These are phyloP conservation scores for Colletotrichum sidae DNA, from an alignment of 2,329 filamentous ascomycete genomes.

Conservation along the genomic window DNA sequence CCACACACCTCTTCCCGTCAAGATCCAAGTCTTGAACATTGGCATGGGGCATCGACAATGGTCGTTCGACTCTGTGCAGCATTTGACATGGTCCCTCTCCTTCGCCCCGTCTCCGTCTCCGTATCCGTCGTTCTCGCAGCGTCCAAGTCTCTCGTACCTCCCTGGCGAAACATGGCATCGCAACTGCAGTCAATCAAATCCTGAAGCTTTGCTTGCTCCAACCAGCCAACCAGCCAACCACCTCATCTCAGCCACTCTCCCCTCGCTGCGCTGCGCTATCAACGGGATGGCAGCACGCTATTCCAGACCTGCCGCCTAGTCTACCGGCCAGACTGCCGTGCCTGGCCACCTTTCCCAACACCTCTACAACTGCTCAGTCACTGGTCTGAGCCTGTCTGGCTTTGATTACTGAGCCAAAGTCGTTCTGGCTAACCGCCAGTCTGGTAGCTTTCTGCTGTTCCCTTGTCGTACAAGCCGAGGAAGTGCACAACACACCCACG, in stretches of 20 bases:
- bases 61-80: no score
- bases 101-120: not conserved
- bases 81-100: no score
- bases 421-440: no score
- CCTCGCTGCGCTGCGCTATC: constrained; percentile 22
- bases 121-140: not conserved
- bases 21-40: no score
- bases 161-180: constrained; percentile 30
- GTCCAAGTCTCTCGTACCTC: constrained; percentile 15
- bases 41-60: no score
- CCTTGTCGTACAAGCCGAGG: constrained; percentile 6
- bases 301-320: constrained; percentile 16
- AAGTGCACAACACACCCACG: constrained; percentile 6
- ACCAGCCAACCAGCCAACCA: constrained; percentile 11
- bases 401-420: no score
- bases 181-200: constrained; percentile 4
- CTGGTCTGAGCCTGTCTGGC: no score
- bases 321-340: constrained; percentile 13
- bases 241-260: constrained; percentile 9
- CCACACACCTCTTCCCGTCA: constrained; percentile 30
- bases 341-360: not conserved
- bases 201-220: constrained; percentile 25
- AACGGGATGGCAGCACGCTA: constrained; percentile 34
- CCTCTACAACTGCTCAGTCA: no score
- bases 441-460: not conserved